These are phyloP conservation scores for Pleurotus pulmonarius DNA, from an alignment of 768 basidiomycete species.

Conservation along the genomic window DNA sequence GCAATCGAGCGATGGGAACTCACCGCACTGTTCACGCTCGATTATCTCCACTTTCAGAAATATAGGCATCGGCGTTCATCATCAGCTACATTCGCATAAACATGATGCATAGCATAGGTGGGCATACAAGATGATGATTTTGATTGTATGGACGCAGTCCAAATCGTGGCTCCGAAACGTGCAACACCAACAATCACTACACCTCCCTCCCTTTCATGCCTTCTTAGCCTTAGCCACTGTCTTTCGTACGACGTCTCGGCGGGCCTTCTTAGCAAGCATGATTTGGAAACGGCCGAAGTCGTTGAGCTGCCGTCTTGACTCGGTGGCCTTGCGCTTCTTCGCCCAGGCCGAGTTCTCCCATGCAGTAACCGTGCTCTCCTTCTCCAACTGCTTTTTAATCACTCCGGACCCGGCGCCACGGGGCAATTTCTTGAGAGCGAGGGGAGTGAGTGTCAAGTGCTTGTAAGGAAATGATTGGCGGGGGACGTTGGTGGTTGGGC, in stretches of 20 bases:
- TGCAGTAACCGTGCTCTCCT: slow-evolving; percentile 78
- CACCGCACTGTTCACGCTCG: too few relatives aligned
- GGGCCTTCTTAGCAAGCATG: slow-evolving; percentile 84
- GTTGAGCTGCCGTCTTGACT: slow-evolving; percentile 70
- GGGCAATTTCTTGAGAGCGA: slow-evolving; percentile 79
- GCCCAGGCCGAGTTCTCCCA: slow-evolving; percentile 91
- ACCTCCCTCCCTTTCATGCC: slow-evolving; percentile 24
- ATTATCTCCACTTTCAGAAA: too few relatives aligned
- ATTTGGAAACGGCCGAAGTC: slow-evolving; percentile 93
- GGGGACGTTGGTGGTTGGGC: slow-evolving; percentile 86
- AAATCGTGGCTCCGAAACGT: background rate
- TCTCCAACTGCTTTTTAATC: slow-evolving; percentile 85
- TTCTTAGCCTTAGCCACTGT: slow-evolving; percentile 52
- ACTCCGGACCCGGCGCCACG: slow-evolving; percentile 80
- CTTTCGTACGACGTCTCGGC: slow-evolving; percentile 78
- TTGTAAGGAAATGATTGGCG: slow-evolving; percentile 92
- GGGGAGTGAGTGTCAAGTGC: slow-evolving; percentile 86
- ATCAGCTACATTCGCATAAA: slow-evolving; percentile 5
- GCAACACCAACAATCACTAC: background rate
- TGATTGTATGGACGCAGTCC: background rate
- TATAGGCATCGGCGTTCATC: background rate
- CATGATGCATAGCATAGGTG: slow-evolving; percentile 2
- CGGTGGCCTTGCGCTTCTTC: slow-evolving; percentile 72
- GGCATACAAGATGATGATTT: slow-evolving; percentile 6
- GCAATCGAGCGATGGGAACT: too few relatives aligned